These are phyloP conservation scores for Acacia acuminata DNA, from an alignment of 306 rosid genomes.

Conservation along the genomic window DNA sequence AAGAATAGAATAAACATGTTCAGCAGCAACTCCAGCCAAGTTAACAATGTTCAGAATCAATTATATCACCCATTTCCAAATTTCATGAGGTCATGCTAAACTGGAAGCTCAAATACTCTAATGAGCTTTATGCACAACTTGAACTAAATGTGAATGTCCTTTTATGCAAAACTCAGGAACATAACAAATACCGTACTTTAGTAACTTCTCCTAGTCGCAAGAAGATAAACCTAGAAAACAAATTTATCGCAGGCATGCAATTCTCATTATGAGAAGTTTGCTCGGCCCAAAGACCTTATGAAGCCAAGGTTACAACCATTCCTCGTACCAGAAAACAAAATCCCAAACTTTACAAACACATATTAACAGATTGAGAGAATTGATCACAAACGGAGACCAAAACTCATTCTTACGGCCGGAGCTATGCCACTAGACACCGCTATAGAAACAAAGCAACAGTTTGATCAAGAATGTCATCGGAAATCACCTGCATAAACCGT, in stretches of 20 bases:
- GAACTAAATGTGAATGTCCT: neutral
- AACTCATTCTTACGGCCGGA: neutral
- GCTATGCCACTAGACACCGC: neutral
- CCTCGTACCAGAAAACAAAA: neutral
- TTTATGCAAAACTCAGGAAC: neutral
- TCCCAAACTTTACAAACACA: neutral
- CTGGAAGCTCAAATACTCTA: neutral
- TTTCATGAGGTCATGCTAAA: neutral
- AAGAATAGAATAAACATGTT: neutral
- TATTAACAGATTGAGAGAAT: neutral
- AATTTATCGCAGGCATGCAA: neutral
- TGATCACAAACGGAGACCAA: neutral
- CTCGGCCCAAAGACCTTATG: neutral
- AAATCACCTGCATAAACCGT: neutral
- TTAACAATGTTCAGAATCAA: neutral
- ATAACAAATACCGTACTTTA: neutral
- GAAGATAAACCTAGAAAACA: neutral
- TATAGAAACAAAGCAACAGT: neutral
- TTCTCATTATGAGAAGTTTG: neutral
- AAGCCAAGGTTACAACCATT: neutral
- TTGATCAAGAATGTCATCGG: neutral
- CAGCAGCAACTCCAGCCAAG: neutral
- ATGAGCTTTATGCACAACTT: neutral
- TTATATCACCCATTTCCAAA: neutral
- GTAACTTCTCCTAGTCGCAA: neutral